Percentiles rank a stretch among this genome's conserved stretches.
Evolutionary conservation across 2,329 filamentous ascomycete species (phyloP).

Genomic region (Trichoderma asperellum): DNA sequence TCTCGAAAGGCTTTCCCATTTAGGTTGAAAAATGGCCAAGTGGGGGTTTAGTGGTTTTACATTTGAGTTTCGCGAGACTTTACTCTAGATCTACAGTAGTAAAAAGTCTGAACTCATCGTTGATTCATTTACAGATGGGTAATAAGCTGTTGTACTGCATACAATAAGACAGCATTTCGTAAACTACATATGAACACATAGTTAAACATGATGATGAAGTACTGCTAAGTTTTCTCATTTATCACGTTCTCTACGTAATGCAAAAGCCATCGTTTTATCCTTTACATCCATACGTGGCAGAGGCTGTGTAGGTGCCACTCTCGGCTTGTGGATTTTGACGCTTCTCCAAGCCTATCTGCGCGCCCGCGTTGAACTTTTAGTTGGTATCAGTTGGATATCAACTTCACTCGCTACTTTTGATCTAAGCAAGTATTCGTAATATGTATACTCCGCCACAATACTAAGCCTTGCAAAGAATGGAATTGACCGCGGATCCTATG

Average conservation of each 20-base stretch:
- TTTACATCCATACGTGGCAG: background rate
- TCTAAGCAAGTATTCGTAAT: background rate
- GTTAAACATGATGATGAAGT: background rate
- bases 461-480: background rate
- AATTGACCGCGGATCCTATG: background rate
- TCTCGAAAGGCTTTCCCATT: background rate
- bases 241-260: background rate
- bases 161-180: background rate
- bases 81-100: background rate
- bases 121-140: background rate
- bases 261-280: background rate
- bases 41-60: background rate
- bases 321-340: background rate
- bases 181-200: background rate
- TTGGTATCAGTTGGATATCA: background rate
- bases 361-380: no score
- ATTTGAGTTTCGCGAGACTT: background rate
- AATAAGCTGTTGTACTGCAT: background rate
- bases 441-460: background rate
- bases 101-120: background rate
- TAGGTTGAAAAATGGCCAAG: background rate
- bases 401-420: background rate
- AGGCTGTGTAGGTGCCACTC: background rate
- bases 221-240: background rate
- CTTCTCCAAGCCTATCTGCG: background rate